Percentiles rank a stretch among this genome's conserved stretches.
Evolutionary conservation across 2,329 filamentous ascomycete species (phyloP).

Genomic region (Gnomoniopsis sp.): DNA sequence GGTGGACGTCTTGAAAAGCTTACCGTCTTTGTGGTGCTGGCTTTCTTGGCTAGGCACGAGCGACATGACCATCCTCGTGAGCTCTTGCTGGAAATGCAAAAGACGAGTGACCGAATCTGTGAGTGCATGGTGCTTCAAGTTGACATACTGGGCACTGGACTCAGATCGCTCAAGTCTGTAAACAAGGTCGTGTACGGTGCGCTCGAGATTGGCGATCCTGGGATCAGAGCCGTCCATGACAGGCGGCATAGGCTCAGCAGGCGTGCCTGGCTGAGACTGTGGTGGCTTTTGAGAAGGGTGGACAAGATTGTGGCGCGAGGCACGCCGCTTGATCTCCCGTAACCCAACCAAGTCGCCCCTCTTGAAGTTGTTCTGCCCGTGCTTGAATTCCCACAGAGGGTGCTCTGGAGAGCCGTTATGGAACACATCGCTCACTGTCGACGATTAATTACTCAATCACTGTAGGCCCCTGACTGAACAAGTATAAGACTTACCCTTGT

Average conservation of each 20-base stretch:
- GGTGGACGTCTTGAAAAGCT: slow-evolving; percentile 32
- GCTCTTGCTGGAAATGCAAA: slow-evolving; percentile 76
- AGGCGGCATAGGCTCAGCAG: slow-evolving; percentile 72
- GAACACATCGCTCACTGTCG: slow-evolving; percentile 91
- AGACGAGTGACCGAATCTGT: slow-evolving; percentile 74
- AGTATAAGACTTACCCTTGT: slow-evolving; percentile 69
- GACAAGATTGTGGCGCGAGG: slow-evolving; percentile 88
- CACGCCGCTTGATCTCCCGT: slow-evolving; percentile 91
- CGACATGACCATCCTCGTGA: slow-evolving; percentile 71
- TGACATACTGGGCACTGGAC: slow-evolving; percentile 75
- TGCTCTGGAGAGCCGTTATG: slow-evolving; percentile 92
- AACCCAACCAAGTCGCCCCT: slow-evolving; percentile 87
- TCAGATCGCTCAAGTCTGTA: slow-evolving; percentile 75
- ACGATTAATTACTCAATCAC: slow-evolving; percentile 25
- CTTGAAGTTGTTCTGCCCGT: slow-evolving; percentile 96
- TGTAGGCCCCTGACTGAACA: slow-evolving; percentile 1
- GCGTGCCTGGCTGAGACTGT: slow-evolving; percentile 77
- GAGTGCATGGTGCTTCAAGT: slow-evolving; percentile 75
- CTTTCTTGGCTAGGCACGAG: slow-evolving; percentile 69
- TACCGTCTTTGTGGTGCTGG: slow-evolving; percentile 78
- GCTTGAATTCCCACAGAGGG: slow-evolving; percentile 97
- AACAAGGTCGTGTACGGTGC: slow-evolving; percentile 77
- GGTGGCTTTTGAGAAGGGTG: slow-evolving; percentile 82
- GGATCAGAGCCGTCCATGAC: slow-evolving; percentile 73
- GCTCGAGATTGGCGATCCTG: slow-evolving; percentile 72